These are phyloP conservation scores for Aureobasidium vineae DNA, from an alignment of 2,329 filamentous ascomycete species.

Conservation along the genomic window DNA sequence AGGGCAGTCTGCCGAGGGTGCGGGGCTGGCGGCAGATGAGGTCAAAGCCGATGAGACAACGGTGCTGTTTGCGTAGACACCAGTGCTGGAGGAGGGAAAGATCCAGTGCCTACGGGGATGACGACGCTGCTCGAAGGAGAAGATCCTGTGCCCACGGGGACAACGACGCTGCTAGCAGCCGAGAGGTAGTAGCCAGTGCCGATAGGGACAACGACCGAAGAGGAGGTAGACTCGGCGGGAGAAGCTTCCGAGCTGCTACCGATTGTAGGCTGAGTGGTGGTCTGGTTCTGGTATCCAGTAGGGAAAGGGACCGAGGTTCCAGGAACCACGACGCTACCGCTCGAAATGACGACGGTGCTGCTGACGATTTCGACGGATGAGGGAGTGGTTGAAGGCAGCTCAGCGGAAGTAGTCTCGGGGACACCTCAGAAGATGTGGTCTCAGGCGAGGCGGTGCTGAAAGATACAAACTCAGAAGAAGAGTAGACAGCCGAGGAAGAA, in stretches of 20 bases:
- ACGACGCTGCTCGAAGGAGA: background rate
- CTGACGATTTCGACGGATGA: background rate
- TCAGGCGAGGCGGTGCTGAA: conserved; percentile 33
- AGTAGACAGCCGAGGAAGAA: conserved; percentile 16
- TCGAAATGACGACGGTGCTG: background rate
- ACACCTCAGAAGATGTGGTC: conserved; percentile 30
- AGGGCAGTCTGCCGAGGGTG: conserved; percentile 52
- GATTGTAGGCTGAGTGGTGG: conserved; percentile 27
- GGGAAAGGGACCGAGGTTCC: conserved; percentile 26
- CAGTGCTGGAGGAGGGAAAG: conserved; percentile 10
- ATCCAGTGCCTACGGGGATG: conserved; percentile 18
- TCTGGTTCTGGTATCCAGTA: conserved; percentile 19
- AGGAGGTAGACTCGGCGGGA: background rate
- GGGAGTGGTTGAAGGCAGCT: conserved; percentile 23
- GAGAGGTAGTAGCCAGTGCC: conserved; percentile 10
- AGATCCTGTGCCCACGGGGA: conserved; percentile 16
- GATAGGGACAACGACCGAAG: background rate
- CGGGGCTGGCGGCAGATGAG: conserved; percentile 9
- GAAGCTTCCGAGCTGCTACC: conserved; percentile 17
- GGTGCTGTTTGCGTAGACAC: conserved; percentile 14
- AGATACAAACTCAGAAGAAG: conserved; percentile 26
- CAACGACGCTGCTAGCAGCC: background rate
- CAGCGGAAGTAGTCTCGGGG: conserved; percentile 33
- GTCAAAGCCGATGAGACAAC: conserved; percentile 12
- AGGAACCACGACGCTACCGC: conserved; percentile 29